Conservation (phyloP, 352 stramenopile species). For the Globisporangium alternatum region DNA sequence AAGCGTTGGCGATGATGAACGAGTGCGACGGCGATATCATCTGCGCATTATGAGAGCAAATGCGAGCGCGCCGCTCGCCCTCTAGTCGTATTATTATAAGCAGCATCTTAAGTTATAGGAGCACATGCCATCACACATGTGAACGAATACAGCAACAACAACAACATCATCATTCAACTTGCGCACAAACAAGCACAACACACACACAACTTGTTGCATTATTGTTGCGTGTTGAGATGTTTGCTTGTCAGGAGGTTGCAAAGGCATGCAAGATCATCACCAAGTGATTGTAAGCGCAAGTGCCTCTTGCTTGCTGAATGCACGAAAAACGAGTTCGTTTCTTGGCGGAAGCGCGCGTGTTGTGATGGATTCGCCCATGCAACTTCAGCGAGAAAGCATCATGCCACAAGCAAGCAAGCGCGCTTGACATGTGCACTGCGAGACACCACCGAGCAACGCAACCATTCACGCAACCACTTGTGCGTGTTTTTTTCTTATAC, state of each 20-base stretch:
- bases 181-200: neutral
- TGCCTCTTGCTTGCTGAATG: no score
- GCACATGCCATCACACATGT: neutral
- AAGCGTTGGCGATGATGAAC: neutral
- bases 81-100: neutral
- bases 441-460: no score
- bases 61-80: neutral
- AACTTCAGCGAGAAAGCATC: neutral
- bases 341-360: neutral
- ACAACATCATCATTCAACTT: neutral
- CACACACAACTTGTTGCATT: neutral
- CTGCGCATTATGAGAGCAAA: slow-evolving; percentile 6
- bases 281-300: no score
- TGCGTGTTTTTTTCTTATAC: no score
- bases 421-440: no score
- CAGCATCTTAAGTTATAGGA: neutral
- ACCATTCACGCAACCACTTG: no score
- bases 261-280: neutral
- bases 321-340: neutral
- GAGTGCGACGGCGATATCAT: slow-evolving; percentile 9
- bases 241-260: neutral
- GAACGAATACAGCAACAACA: neutral
- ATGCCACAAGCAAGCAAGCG: no score
- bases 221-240: no score
- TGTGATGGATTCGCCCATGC: neutral